Conservation (phyloP, 495 filamentous ascomycete genomes). For the Cladorrhinum samala region DNA sequence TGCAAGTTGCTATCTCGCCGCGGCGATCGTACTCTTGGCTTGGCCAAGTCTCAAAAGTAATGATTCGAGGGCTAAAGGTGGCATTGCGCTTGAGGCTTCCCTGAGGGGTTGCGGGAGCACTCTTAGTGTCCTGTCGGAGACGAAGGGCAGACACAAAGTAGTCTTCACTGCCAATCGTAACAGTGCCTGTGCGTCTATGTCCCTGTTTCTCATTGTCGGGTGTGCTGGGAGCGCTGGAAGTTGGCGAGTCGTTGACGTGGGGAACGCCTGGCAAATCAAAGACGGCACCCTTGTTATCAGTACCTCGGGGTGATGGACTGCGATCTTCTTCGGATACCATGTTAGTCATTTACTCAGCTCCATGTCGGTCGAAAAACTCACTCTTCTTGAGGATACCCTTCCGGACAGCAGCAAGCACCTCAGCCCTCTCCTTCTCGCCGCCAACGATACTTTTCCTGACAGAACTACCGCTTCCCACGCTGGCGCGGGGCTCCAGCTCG, state of each 20-base stretch:
- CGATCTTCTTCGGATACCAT: slow-evolving; percentile 11
- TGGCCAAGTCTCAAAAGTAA: slow-evolving; percentile 95
- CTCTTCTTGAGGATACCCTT: slow-evolving; percentile 89
- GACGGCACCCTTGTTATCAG: slow-evolving; percentile 44
- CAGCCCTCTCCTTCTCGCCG: slow-evolving; percentile 82
- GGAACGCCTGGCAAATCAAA: slow-evolving; percentile 51
- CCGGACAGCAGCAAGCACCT: slow-evolving; percentile 80
- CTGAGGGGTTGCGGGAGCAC: slow-evolving; percentile 71
- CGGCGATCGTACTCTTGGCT: slow-evolving; percentile 92
- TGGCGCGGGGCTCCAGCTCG: slow-evolving; percentile 45
- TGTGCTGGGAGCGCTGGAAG: slow-evolving; percentile 76
- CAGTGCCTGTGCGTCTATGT: slow-evolving; percentile 56
- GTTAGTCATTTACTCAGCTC: slow-evolving; percentile 3
- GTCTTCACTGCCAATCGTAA: slow-evolving; percentile 74
- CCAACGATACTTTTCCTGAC: slow-evolving; percentile 83
- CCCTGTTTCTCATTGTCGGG: slow-evolving; percentile 64
- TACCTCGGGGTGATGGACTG: slow-evolving; percentile 54
- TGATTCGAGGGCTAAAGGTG: slow-evolving; percentile 85
- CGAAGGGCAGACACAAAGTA: slow-evolving; percentile 78
- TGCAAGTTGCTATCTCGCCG: slow-evolving; percentile 96
- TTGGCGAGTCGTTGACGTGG: slow-evolving; percentile 66
- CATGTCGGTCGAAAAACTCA: slow-evolving; percentile 40
- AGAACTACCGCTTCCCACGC: slow-evolving; percentile 52
- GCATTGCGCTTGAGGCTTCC: slow-evolving; percentile 63
- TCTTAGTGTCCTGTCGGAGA: slow-evolving; percentile 62